These are phyloP conservation scores for Tubosaeta sp. DNA, from an alignment of 768 basidiomycete genomes.

Conservation along the genomic window DNA sequence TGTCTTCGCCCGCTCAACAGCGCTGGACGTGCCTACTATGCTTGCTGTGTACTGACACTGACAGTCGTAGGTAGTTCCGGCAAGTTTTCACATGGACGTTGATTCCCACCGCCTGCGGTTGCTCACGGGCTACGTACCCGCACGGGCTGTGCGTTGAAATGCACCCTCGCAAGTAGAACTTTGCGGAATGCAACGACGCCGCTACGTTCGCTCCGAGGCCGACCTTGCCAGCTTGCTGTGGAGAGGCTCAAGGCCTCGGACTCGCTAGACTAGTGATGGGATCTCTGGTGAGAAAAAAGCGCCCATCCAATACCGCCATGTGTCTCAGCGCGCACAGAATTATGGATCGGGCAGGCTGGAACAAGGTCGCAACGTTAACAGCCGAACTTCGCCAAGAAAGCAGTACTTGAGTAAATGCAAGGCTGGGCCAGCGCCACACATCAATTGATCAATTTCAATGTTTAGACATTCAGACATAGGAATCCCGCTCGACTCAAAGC, in stretches of 20 bases:
- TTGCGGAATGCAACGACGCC: conserved; percentile 1
- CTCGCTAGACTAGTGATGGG: background rate
- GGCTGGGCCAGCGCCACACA: conserved; percentile 28
- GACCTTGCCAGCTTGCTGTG: background rate
- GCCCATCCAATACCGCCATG: conserved; percentile 1
- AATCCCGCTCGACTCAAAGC: background rate
- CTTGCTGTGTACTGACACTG: conserved; percentile 20
- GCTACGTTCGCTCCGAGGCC: background rate
- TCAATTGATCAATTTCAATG: conserved; percentile 20
- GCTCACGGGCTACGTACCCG: conserved; percentile 21
- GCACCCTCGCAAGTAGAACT: background rate
- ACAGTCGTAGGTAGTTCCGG: conserved; percentile 15
- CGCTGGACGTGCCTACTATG: background rate
- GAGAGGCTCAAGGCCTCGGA: background rate
- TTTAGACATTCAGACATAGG: conserved; percentile 1
- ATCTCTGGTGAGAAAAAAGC: background rate
- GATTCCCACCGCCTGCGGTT: conserved; percentile 21
- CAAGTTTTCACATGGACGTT: conserved; percentile 14
- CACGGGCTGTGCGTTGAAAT: conserved; percentile 20
- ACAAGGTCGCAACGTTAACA: conserved; percentile 29
- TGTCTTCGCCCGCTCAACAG: background rate
- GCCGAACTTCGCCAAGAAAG: conserved; percentile 17
- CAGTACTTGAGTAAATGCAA: conserved; percentile 15
- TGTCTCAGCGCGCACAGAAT: conserved; percentile 18
- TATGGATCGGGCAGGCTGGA: conserved; percentile 2